phyloP scores from a whole-genome alignment of 345 rosid species.

The Populus simonii region DNA sequence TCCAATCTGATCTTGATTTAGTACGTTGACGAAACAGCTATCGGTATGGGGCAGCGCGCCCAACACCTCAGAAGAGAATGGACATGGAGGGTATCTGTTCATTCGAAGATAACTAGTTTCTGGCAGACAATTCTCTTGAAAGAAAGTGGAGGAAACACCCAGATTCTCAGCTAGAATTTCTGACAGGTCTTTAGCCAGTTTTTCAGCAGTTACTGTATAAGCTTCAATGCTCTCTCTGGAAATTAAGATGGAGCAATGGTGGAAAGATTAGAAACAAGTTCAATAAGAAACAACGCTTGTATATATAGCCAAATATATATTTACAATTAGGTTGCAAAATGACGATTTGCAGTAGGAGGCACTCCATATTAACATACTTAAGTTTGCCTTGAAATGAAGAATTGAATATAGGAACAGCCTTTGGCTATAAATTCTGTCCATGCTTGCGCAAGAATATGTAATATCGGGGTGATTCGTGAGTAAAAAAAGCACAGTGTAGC shows the following conservation, averaged over 20 bases:
- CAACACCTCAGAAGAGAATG: conserved; percentile 37
- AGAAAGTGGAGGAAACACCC: conserved; percentile 40
- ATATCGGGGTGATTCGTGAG: no score
- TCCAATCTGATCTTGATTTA: conserved; percentile 59
- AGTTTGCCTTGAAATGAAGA: neutral
- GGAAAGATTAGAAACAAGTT: neutral
- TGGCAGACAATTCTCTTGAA: conserved; percentile 38
- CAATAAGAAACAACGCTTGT: neutral
- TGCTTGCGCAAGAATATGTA: neutral
- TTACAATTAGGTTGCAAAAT: neutral
- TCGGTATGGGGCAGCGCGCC: conserved; percentile 87
- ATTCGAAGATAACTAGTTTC: conserved; percentile 50
- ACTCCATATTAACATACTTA: neutral
- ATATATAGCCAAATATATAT: neutral
- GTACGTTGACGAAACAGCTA: conserved; percentile 54
- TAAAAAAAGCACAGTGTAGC: neutral
- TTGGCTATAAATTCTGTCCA: neutral
- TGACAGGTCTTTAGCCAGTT: conserved; percentile 45
- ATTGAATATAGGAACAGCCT: neutral
- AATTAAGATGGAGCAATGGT: neutral
- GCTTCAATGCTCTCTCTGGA: conserved; percentile 40
- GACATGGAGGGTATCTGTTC: conserved; percentile 78
- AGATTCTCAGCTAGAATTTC: conserved; percentile 40
- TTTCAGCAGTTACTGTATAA: conserved; percentile 33
- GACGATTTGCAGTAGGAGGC: neutral